Conservation (phyloP, 2,329 filamentous ascomycete genomes). For the Pseudocercospora macadamiae region DNA sequence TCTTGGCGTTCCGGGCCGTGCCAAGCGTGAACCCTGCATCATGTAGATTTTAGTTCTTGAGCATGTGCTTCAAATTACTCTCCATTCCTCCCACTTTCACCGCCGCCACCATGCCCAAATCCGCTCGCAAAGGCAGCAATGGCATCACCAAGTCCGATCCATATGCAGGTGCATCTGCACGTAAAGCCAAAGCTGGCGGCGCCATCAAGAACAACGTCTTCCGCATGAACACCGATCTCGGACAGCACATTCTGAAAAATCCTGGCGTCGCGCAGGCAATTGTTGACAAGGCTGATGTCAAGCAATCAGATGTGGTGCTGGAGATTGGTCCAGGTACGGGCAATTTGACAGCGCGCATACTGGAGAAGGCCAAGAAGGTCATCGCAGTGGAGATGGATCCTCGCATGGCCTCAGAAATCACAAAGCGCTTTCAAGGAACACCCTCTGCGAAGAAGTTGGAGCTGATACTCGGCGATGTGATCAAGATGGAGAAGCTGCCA, state of each 20-base stretch:
- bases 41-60: too few species aligned
- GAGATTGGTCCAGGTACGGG: slow-evolving; percentile 91
- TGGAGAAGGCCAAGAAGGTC: slow-evolving; percentile 81
- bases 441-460: slow-evolving; percentile 83
- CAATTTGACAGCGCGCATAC: slow-evolving; percentile 84
- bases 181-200: slow-evolving; percentile 47
- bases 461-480: slow-evolving; percentile 87
- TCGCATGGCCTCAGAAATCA: slow-evolving; percentile 93
- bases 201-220: slow-evolving; percentile 83
- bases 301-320: slow-evolving; percentile 85
- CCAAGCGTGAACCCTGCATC: too few species aligned
- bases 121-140: slow-evolving; percentile 38
- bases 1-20: too few species aligned
- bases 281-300: slow-evolving; percentile 83
- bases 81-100: neutral
- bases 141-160: slow-evolving; percentile 44
- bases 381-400: slow-evolving; percentile 93
- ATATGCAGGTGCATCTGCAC: slow-evolving; percentile 47
- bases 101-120: slow-evolving; percentile 47
- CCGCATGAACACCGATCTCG: slow-evolving; percentile 93
- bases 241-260: slow-evolving; percentile 92
- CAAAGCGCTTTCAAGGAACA: slow-evolving; percentile 88
- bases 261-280: slow-evolving; percentile 81
- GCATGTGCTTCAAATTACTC: too few species aligned
- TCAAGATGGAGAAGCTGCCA: slow-evolving; percentile 76